Conservation (phyloP, 1,139 yeast genomes). For the Yarrowia galli region DNA sequence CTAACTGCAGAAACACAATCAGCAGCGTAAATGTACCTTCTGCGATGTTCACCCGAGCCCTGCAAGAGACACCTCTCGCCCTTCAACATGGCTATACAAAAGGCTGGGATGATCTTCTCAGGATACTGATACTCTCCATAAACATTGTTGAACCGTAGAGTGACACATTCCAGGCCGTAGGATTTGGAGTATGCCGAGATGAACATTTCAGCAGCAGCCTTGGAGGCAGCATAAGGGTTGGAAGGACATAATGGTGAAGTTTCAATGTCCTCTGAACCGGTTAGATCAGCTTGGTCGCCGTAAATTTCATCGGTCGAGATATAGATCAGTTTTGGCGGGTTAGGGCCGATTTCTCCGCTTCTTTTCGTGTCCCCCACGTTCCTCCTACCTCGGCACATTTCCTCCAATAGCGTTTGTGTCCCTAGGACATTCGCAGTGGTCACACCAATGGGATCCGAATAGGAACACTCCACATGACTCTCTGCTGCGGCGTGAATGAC, state of each 20-base stretch:
- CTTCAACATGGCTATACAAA: slow-evolving; percentile 48
- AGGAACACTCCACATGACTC: slow-evolving; percentile 64
- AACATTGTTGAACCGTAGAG: slow-evolving; percentile 62
- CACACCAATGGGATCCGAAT: slow-evolving; percentile 57
- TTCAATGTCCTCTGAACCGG: slow-evolving; percentile 47
- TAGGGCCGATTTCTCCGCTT: not conserved
- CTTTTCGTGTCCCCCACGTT: not conserved
- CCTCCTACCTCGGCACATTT: not conserved
- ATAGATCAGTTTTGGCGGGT: slow-evolving; percentile 55
- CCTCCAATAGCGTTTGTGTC: slow-evolving; percentile 60
- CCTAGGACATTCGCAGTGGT: slow-evolving; percentile 59
- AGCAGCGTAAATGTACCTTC: slow-evolving; percentile 59
- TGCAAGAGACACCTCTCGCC: slow-evolving; percentile 53
- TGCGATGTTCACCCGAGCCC: slow-evolving; percentile 58
- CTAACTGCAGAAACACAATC: slow-evolving; percentile 60
- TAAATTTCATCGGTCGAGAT: slow-evolving; percentile 71
- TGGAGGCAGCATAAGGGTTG: slow-evolving; percentile 67
- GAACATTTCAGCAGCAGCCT: slow-evolving; percentile 64
- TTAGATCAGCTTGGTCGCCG: slow-evolving; percentile 51
- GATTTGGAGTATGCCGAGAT: slow-evolving; percentile 58
- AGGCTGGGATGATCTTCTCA: slow-evolving; percentile 62
- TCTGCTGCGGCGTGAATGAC: slow-evolving; percentile 66
- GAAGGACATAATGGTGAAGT: slow-evolving; percentile 57
- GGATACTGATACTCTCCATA: slow-evolving; percentile 66
- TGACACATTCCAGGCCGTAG: slow-evolving; percentile 56